Evolutionary conservation across 371 early-diverging fungal species (phyloP).

Genomic region (Lichtheimia hyalospora): DNA sequence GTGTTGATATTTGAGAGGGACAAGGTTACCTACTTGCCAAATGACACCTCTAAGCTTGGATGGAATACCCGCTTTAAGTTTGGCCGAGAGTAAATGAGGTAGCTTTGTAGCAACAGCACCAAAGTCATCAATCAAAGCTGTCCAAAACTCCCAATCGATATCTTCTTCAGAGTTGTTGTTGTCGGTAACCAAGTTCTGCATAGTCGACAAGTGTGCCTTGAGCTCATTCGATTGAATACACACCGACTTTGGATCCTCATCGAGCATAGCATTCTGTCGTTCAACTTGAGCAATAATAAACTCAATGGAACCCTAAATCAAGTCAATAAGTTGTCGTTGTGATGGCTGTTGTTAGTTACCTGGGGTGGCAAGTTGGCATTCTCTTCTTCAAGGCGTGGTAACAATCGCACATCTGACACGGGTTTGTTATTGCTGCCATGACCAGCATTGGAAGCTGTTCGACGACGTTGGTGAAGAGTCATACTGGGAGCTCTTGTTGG

Average conservation of each 20-base stretch:
- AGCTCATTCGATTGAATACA: conserved; percentile 55
- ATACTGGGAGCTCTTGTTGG: conserved; percentile 45
- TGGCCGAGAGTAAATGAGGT: conserved; percentile 64
- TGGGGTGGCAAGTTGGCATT: conserved; percentile 41
- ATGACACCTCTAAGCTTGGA: conserved; percentile 84
- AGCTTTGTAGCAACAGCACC: conserved; percentile 57
- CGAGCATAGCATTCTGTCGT: conserved; percentile 54
- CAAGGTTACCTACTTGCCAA: conserved; percentile 62
- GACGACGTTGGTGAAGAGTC: conserved; percentile 28
- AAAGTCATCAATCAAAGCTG: conserved; percentile 84
- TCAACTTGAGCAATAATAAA: conserved; percentile 57
- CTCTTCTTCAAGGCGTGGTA: conserved; percentile 45
- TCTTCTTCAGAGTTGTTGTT: conserved; percentile 34
- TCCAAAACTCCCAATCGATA: conserved; percentile 94
- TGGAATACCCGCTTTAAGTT: conserved; percentile 85
- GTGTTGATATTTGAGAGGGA: too few relatives aligned
- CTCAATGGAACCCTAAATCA: conserved; percentile 40
- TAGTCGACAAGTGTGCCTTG: conserved; percentile 51
- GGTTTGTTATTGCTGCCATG: conserved; percentile 3
- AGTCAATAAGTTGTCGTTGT: too few relatives aligned
- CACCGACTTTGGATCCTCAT: conserved; percentile 58
- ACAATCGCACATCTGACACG: conserved; percentile 28
- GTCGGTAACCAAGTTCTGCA: conserved; percentile 43
- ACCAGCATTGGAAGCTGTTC: conserved; percentile 23
- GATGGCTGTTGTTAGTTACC: conserved; percentile 16